phyloP scores from a whole-genome alignment of 1,284 basidiomycete genomes.

The Microbotryomycetes sp. region DNA sequence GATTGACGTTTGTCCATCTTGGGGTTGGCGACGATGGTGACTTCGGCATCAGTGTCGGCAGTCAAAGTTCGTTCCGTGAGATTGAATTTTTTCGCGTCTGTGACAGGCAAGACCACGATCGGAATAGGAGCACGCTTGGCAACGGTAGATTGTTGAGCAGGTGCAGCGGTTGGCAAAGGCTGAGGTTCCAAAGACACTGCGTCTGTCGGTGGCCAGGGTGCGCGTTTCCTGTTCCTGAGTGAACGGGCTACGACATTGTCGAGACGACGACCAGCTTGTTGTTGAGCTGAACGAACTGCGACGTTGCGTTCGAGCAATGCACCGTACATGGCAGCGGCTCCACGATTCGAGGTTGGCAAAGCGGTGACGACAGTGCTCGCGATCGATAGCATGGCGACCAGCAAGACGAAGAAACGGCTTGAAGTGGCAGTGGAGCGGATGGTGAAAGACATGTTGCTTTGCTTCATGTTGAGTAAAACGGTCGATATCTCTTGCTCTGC shows the following conservation, averaged over 20 bases:
- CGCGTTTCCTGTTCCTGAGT: not conserved
- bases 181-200: not conserved
- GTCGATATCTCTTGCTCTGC: no score
- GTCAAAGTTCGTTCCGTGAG: not conserved
- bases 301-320: not conserved
- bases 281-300: not conserved
- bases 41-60: not conserved
- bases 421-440: no score
- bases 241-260: not conserved
- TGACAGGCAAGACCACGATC: not conserved
- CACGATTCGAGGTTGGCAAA: not conserved
- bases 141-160: not conserved
- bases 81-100: not conserved
- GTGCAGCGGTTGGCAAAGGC: not conserved
- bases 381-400: no score
- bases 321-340: not conserved
- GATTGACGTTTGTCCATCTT: constrained; percentile 21
- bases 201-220: not conserved
- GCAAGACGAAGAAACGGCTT: no score
- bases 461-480: no score
- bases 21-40: constrained; percentile 8
- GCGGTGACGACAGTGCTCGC: not conserved
- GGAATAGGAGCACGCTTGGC: not conserved
- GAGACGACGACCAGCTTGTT: not conserved
- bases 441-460: no score